Conservation (phyloP, 331 rosid genomes). For the Acacia pycnantha region DNA sequence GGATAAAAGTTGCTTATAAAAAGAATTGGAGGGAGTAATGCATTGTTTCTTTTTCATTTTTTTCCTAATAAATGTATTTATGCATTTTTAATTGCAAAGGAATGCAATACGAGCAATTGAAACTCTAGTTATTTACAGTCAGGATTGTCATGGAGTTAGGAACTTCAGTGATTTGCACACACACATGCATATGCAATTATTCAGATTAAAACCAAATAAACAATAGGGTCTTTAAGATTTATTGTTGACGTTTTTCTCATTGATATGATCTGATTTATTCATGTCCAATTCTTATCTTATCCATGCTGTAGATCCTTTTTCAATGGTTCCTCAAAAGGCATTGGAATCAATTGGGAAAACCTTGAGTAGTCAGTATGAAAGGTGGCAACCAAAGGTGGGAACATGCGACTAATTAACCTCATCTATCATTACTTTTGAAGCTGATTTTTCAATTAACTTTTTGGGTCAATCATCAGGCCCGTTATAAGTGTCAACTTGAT, state of each 20-base stretch:
- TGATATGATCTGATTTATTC: neutral
- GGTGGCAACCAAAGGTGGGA: constrained; percentile 98
- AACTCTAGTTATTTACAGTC: neutral
- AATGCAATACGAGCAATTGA: neutral
- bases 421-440: constrained; percentile 28
- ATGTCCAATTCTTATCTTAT: neutral
- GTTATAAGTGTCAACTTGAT: constrained; percentile 88
- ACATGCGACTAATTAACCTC: constrained; percentile 13
- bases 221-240: neutral
- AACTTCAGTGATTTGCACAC: neutral
- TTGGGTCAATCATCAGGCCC: constrained; percentile 65
- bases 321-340: constrained; percentile 94
- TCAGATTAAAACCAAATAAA: neutral
- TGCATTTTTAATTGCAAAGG: constrained; percentile 1
- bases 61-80: neutral
- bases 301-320: constrained; percentile 75
- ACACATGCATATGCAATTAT: neutral
- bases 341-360: constrained; percentile 88
- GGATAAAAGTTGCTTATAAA: too few relatives aligned
- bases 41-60: neutral
- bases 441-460: constrained; percentile 32
- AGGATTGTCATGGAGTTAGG: neutral
- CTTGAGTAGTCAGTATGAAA: constrained; percentile 87
- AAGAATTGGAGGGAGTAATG: neutral
- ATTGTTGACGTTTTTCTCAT: neutral